Conservation (phyloP, 2,329 filamentous ascomycete species). For the Fusarium tjaetaba region DNA sequence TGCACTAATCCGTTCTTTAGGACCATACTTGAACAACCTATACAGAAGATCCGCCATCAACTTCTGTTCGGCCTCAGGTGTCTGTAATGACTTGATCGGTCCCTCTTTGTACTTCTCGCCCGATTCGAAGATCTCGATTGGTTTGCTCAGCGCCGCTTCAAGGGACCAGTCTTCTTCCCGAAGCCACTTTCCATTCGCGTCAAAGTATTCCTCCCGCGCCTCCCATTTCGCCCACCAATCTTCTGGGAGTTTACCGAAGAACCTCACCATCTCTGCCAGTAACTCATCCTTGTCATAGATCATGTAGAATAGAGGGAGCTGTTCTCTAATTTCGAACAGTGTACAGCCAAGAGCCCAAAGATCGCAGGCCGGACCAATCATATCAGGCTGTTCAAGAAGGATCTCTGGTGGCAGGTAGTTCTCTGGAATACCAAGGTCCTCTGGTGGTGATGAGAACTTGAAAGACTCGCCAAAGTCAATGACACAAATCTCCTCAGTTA, state of each 20-base stretch:
- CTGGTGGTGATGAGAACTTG: constrained; percentile 8
- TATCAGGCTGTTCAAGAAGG: constrained; percentile 28
- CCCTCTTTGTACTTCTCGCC: background rate
- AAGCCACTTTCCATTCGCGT: constrained; percentile 25
- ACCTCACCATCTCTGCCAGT: constrained; percentile 40
- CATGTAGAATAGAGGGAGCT: constrained; percentile 44
- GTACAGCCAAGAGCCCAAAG: constrained; percentile 50
- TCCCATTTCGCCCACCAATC: constrained; percentile 47
- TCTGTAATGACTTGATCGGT: background rate
- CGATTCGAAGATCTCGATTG: background rate
- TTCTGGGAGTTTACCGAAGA: constrained; percentile 47
- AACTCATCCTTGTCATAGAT: constrained; percentile 45
- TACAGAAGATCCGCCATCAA: constrained; percentile 41
- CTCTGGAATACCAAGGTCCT: constrained; percentile 43
- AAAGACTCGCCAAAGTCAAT: constrained; percentile 43
- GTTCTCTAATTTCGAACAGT: constrained; percentile 47
- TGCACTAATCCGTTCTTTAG: constrained; percentile 21
- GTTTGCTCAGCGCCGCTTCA: constrained; percentile 6
- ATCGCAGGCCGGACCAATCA: constrained; percentile 37
- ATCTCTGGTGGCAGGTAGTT: constrained; percentile 46
- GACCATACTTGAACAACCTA: constrained; percentile 34
- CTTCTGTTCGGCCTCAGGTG: constrained; percentile 28
- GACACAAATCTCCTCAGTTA: constrained; percentile 31
- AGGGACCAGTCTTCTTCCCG: background rate
- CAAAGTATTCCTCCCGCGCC: constrained; percentile 31